Conservation (phyloP, 129 eudicot genomes). For the Ambrosia artemisiifolia region DNA sequence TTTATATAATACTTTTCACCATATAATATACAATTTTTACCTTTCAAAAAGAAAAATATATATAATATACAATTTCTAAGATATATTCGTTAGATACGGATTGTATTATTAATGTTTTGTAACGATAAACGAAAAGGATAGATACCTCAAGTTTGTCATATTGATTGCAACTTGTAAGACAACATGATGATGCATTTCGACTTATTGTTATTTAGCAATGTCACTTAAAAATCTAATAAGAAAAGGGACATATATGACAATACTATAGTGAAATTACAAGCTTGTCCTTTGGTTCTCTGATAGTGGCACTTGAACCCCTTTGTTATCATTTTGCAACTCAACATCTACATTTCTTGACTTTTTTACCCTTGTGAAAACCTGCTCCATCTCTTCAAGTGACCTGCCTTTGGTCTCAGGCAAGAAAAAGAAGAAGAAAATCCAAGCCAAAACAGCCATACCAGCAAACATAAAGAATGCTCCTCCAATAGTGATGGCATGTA, state of each 20-base stretch:
- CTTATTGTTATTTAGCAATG: background rate
- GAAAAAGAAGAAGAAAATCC: constrained; percentile 59
- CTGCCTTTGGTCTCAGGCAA: constrained; percentile 88
- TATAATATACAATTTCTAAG: background rate
- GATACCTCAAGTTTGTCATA: background rate
- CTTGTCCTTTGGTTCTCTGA: background rate
- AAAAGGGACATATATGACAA: background rate
- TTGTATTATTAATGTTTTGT: background rate
- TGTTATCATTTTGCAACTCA: constrained; percentile 30
- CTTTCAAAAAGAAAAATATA: too few relatives aligned
- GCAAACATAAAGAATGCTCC: constrained; percentile 76
- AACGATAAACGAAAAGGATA: background rate
- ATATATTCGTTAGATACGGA: background rate
- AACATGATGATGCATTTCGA: constrained; percentile 1
- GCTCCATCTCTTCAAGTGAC: constrained; percentile 74
- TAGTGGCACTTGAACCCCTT: constrained; percentile 2
- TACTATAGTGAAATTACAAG: constrained; percentile 6
- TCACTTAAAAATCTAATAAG: background rate
- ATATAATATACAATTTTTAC: too few relatives aligned
- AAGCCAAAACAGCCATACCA: constrained; percentile 64
- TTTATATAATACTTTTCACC: background rate
- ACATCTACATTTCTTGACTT: constrained; percentile 24
- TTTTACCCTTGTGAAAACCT: constrained; percentile 37
- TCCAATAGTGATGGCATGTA: constrained; percentile 62
- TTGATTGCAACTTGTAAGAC: background rate